Evolutionary conservation across 2,329 filamentous ascomycete genomes (phyloP).

Genomic region (Alternaria alternata): DNA sequence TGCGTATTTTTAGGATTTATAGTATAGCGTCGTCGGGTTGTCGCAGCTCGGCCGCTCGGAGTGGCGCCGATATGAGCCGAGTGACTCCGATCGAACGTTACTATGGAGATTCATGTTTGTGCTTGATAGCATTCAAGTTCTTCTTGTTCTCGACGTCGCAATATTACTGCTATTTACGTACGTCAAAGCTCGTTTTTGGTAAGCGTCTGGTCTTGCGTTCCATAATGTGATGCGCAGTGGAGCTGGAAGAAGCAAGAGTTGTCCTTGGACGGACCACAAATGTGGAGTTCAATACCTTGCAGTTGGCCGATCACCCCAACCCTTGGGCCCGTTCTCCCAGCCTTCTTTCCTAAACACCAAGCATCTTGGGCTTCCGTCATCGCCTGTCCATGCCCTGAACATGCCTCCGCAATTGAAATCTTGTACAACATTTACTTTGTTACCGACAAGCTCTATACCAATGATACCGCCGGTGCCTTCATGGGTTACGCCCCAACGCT

Average conservation of each 20-base stretch:
- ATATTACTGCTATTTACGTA: background rate
- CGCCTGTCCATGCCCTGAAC: conserved; percentile 80
- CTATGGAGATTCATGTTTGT: background rate
- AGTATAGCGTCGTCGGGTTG: background rate
- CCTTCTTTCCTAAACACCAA: conserved; percentile 64
- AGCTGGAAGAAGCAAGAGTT: background rate
- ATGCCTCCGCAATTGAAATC: conserved; percentile 89
- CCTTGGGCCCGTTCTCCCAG: conserved; percentile 35
- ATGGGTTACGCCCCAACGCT: conserved; percentile 75
- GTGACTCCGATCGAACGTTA: background rate
- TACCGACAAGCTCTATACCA: conserved; percentile 71
- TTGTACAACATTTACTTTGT: conserved; percentile 68
- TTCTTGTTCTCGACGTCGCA: background rate
- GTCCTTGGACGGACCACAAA: background rate
- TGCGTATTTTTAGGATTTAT: background rate
- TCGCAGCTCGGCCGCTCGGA: background rate
- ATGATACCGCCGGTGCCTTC: conserved; percentile 89
- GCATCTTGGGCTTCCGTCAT: conserved; percentile 65
- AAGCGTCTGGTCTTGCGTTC: background rate
- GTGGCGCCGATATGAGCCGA: conserved; percentile 1
- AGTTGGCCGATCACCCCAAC: background rate
- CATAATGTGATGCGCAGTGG: background rate
- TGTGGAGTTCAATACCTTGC: background rate
- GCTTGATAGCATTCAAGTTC: background rate
- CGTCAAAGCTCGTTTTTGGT: background rate